Evolutionary conservation across 371 early-diverging fungal genomes (phyloP).

Genomic region (Rhizomucor pusillus): DNA sequence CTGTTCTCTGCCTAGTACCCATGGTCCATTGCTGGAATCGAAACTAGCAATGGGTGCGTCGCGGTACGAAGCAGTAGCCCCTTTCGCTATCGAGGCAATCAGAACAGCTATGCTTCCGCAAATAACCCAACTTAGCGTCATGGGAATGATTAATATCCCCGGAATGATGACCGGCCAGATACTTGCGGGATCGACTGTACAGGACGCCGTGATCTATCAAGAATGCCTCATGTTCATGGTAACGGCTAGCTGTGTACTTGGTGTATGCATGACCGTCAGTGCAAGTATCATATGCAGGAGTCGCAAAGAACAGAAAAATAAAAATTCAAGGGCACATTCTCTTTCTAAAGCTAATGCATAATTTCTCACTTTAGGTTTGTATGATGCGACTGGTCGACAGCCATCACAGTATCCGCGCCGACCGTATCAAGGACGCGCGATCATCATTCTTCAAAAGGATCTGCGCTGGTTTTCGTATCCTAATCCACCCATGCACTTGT

Average conservation of each 20-base stretch:
- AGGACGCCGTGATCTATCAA: conserved; percentile 79
- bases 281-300: conserved; percentile 21
- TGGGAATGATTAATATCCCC: conserved; percentile 82
- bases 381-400: conserved; percentile 60
- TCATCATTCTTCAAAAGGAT: not conserved
- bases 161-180: conserved; percentile 93
- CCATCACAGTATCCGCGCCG: conserved; percentile 27
- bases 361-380: conserved; percentile 34
- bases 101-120: conserved; percentile 78
- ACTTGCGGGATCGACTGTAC: conserved; percentile 77
- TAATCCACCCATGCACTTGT: not conserved
- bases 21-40: conserved; percentile 21
- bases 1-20: not conserved
- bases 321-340: not conserved
- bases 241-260: conserved; percentile 65
- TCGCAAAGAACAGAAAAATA: not conserved
- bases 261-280: conserved; percentile 61
- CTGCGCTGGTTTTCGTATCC: not conserved
- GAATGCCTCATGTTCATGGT: conserved; percentile 85
- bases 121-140: conserved; percentile 81
- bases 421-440: conserved; percentile 9
- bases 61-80: conserved; percentile 82
- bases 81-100: conserved; percentile 71
- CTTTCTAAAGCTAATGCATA: not conserved
- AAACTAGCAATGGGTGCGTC: conserved; percentile 80